Evolutionary conservation across 257 asterid genomes (phyloP), one percentile per base, ranked within the genome.

Genomic region (Solanum neorickii): DNA sequence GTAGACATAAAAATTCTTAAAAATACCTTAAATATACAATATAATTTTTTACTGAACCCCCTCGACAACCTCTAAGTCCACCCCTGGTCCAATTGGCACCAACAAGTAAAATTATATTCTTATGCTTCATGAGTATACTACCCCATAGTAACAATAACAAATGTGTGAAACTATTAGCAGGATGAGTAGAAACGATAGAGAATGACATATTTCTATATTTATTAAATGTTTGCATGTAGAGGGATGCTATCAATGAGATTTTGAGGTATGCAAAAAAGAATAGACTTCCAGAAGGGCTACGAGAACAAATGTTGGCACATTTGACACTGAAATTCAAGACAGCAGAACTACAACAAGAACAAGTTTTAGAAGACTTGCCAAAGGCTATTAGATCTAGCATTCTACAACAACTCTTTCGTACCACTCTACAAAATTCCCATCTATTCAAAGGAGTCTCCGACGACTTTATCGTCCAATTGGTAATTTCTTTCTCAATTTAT

Each of bases 311-410:
- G 98, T 90, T 97, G 85, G 98, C 99, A 89, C 98, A 97, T 47
- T 83, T 93, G 82, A 91, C 96, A 3, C 98, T 97, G 42, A 97
- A 95, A 91, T 97, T 94, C 94, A 97, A 93, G 91, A 94, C 99
- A 5, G 98, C 98, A 41, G 98, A 95, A 88, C 92, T 97, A 86
- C 97, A 95, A 90, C 99, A 97, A 90, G 98, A 96, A 91, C 97
- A 93, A 92, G 98, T 95, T 52, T 92, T 97, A 41, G 91, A 92
- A 92, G 93, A 90, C 88, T 41, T 97, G 75, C 99, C 99, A 1
- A 97, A 97, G 93, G 99, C 99, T 42, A 94, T 97, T 87, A 93
- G 98, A 90, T 91, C 98, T n/a, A 88, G 98, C 91, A 97, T 97
- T 66, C 93, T 95, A 31, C 98, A 95, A 72, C 97, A 95, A 89